A percentile compares a stretch with the other conserved stretches of the same genome.
These are phyloP conservation scores for Kazachstania viticola DNA, from an alignment of 805 yeast species.

Conservation along the genomic window DNA sequence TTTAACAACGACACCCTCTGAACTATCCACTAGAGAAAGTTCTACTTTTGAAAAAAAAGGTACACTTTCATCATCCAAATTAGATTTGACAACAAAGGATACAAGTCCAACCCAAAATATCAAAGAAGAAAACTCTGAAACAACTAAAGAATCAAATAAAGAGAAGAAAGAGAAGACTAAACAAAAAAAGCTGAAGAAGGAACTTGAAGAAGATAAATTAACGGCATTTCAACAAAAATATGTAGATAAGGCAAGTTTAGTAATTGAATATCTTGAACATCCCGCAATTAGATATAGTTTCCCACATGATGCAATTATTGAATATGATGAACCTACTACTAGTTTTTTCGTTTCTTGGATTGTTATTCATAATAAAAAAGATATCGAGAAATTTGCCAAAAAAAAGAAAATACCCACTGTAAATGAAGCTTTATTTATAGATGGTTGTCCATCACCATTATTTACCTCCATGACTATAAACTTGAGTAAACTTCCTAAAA, in stretches of 20 bases:
- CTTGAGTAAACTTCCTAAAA: slow-evolving; percentile 51
- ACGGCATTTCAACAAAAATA: slow-evolving; percentile 73
- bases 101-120: background rate
- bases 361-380: slow-evolving; percentile 22
- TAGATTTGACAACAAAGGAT: background rate
- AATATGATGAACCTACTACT: slow-evolving; percentile 28
- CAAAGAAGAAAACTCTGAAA: slow-evolving; percentile 28
- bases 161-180: background rate
- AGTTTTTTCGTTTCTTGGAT: slow-evolving; percentile 25
- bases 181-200: background rate
- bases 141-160: background rate
- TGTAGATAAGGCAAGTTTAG: slow-evolving; percentile 54
- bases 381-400: slow-evolving; percentile 15
- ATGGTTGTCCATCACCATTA: slow-evolving; percentile 30
- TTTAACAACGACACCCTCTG: background rate
- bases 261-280: slow-evolving; percentile 78
- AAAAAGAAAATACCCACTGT: slow-evolving; percentile 9
- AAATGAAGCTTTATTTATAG: slow-evolving; percentile 16
- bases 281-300: slow-evolving; percentile 60
- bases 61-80: no score
- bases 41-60: no score
- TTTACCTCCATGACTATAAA: slow-evolving; percentile 57
- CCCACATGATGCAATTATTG: slow-evolving; percentile 71
- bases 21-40: no score
- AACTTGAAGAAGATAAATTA: slow-evolving; percentile 38